phyloP scores from a whole-genome alignment of 2,329 filamentous ascomycete genomes.

The Coniochaeta pulveracea region DNA sequence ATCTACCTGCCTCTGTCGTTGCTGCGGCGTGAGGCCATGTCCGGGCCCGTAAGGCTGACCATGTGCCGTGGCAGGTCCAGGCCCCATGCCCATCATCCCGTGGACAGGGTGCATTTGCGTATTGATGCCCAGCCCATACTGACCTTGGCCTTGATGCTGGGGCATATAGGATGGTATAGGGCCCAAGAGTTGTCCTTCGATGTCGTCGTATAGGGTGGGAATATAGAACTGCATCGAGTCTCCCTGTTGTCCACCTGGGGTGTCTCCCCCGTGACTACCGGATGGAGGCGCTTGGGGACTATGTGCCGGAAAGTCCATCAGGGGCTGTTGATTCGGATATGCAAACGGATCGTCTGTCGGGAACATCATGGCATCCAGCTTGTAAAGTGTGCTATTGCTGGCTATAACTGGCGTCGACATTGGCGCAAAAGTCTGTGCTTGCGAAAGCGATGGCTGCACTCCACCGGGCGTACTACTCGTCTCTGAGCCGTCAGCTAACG shows the following conservation, averaged over 20 bases:
- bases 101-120: slow-evolving; percentile 32
- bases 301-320: slow-evolving; percentile 39
- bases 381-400: slow-evolving; percentile 42
- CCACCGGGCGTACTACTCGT: slow-evolving; percentile 19
- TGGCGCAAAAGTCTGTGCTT: slow-evolving; percentile 16
- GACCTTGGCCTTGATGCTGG: slow-evolving; percentile 34
- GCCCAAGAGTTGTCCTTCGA: slow-evolving; percentile 63
- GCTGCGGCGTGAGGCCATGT: slow-evolving; percentile 14
- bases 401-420: slow-evolving; percentile 17
- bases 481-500: slow-evolving; percentile 27
- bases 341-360: slow-evolving; percentile 67
- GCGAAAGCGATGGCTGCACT: slow-evolving; percentile 12
- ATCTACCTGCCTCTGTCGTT: slow-evolving; percentile 30
- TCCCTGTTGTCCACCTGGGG: slow-evolving; percentile 18
- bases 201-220: slow-evolving; percentile 45
- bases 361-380: slow-evolving; percentile 72
- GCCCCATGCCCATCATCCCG: slow-evolving; percentile 28
- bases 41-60: too few relatives aligned
- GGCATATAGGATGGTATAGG: slow-evolving; percentile 62
- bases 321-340: slow-evolving; percentile 61
- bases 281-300: slow-evolving; percentile 10
- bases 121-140: slow-evolving; percentile 29
- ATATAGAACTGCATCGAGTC: slow-evolving; percentile 36
- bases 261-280: slow-evolving; percentile 16
- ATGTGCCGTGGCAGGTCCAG: slow-evolving; percentile 20